Base-by-base conservation (phyloP, 345 rosid species). In the Pseudoturritis turrita region DNA sequence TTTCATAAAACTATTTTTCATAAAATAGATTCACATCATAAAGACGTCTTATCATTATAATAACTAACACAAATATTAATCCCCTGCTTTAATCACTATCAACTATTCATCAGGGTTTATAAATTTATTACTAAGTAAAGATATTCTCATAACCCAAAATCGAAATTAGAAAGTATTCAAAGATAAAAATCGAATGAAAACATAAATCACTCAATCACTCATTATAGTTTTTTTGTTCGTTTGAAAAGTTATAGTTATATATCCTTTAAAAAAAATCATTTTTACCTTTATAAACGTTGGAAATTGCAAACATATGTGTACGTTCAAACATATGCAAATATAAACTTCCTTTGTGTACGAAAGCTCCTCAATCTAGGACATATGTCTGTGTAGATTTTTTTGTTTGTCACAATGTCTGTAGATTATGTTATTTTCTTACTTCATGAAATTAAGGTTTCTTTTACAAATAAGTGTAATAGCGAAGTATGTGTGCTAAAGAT, bases 291-390 rank as follows among this genome's bases (percentile, higher is more conserved):
- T 4, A 43, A n/a, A 44, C 14, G 41, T 36, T 65, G 77, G 59
- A 57, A 65, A 47, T 49, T 31, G 78, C 73, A 58, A 73, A n/a
- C 53, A 21, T 29, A 52, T 39, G 51, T 41, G 29, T 54, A 13
- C 9, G 52, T 73, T 43, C 18, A 73, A 15, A 26, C 60, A 65
- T 45, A 53, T 39, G 67, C 37, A 39, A 47, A 10, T n/a, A n/a
- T 18, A 6, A 28, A 44, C 0, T 31, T n/a, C 2, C 31, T 40
- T 44, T 50, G 29, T 43, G 69, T 68, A 47, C 57, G 14, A 68
- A 68, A 51, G 74, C 47, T 68, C 73, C 78, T 68, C 74, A 68
- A 75, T 75, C 74, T 18, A 68, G 78, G 74, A 61, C 49, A 75
- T 1, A 43, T 75, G 69, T 75, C 53, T 33, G 13, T 60, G 21